A percentile compares a stretch with the other conserved stretches of the same genome.
phyloP scores from a whole-genome alignment of 306 rosid species.

The Glycine tomentella region DNA sequence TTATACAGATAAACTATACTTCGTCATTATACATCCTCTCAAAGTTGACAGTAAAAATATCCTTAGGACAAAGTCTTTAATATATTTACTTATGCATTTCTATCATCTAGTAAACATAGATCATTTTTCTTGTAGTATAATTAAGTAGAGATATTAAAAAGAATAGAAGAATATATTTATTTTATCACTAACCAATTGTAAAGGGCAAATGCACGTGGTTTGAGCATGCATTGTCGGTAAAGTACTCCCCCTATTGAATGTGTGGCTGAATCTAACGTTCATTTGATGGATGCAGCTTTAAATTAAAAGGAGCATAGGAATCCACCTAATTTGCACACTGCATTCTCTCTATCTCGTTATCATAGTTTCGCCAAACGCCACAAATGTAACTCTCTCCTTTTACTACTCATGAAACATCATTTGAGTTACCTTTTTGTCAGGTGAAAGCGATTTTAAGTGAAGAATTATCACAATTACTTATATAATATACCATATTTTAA shows the following conservation, averaged over 20 bases:
- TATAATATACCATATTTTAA: no score
- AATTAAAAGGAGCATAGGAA: slow-evolving; percentile 15
- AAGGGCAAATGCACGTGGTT: slow-evolving; percentile 46
- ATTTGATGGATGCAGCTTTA: neutral
- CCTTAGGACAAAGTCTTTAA: no score
- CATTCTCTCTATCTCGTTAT: neutral
- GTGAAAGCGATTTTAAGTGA: slow-evolving; percentile 25
- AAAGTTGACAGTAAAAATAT: no score
- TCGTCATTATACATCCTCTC: no score
- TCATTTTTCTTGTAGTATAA: no score
- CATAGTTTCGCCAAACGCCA: slow-evolving; percentile 27
- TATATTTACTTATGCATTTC: no score
- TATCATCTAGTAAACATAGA: no score
- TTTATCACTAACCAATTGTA: neutral
- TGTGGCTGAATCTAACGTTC: neutral
- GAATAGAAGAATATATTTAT: no score
- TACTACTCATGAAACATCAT: slow-evolving; percentile 25
- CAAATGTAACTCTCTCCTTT: neutral
- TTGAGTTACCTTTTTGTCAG: slow-evolving; percentile 45
- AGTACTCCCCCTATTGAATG: no score
- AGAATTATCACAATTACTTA: no score
- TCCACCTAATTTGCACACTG: slow-evolving; percentile 35
- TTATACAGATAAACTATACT: no score
- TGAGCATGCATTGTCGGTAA: slow-evolving; percentile 37
- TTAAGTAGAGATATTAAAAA: no score